Conservation (phyloP, 768 basidiomycete genomes). For the Suillus decipiens region DNA sequence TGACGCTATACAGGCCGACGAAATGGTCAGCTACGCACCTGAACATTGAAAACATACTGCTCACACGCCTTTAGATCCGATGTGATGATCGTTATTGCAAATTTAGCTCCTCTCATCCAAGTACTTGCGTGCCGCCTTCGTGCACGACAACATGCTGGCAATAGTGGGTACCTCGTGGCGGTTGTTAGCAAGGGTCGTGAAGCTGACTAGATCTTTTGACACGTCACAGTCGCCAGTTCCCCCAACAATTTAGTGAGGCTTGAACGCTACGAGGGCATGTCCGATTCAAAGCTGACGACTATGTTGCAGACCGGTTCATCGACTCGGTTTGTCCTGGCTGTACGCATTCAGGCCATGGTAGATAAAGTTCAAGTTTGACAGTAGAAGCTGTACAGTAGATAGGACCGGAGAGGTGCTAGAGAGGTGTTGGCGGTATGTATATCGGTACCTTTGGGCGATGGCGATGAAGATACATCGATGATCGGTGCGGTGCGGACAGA, state of each 20-base stretch:
- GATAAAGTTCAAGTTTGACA: conserved; percentile 9
- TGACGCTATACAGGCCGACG: conserved; percentile 49
- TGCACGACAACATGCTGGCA: conserved; percentile 74
- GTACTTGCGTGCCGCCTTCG: conserved; percentile 53
- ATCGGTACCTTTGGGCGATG: not conserved
- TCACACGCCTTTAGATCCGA: conserved; percentile 48
- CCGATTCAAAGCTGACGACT: conserved; percentile 19
- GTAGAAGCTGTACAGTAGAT: conserved; percentile 10
- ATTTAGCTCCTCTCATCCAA: conserved; percentile 67
- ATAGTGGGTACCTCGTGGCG: conserved; percentile 52
- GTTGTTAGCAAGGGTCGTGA: conserved; percentile 14
- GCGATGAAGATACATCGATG: conserved; percentile 11
- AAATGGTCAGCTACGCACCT: conserved; percentile 46
- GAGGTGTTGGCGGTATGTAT: not conserved
- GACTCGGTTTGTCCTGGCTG: conserved; percentile 38
- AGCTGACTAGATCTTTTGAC: conserved; percentile 25
- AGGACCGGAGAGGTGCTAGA: not conserved
- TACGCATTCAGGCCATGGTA: conserved; percentile 10
- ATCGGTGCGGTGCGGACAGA: conserved; percentile 16
- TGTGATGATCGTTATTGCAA: conserved; percentile 69
- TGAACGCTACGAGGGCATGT: conserved; percentile 12
- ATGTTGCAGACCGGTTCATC: conserved; percentile 36
- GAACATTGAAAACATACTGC: conserved; percentile 15
- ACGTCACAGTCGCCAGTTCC: conserved; percentile 61
- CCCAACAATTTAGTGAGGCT: conserved; percentile 65